Conservation (phyloP, 345 rosid genomes). For the Durio zibethinus region DNA sequence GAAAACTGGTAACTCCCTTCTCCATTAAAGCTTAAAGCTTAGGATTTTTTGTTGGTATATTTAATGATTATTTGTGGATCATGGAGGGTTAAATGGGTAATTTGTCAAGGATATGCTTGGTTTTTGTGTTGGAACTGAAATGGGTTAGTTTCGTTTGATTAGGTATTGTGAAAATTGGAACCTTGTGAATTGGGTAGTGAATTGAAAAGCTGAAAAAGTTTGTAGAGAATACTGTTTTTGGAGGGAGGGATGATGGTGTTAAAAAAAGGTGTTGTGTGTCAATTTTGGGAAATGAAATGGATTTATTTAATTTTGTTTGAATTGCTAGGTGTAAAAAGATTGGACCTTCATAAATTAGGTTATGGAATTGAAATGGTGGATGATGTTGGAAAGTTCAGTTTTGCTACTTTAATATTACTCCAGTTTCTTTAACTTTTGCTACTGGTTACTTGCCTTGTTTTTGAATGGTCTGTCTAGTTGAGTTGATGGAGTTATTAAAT, state of each 20-base stretch:
- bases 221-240: background rate
- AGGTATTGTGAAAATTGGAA: background rate
- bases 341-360: background rate
- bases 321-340: background rate
- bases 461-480: background rate
- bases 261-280: background rate
- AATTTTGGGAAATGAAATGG: background rate
- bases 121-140: background rate
- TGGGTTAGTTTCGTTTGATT: background rate
- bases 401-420: background rate
- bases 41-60: background rate
- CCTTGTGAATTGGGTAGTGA: background rate
- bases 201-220: background rate
- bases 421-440: background rate
- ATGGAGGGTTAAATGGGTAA: background rate
- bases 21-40: background rate
- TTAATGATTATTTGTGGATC: background rate
- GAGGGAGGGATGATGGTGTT: background rate
- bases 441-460: background rate
- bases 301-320: background rate
- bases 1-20: slow-evolving; percentile 53
- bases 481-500: background rate
- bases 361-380: background rate
- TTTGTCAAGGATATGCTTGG: background rate
- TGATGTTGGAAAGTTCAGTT: background rate